phyloP scores from a whole-genome alignment of 1,139 yeast genomes.

The Yamadazyma membranifaciens region DNA sequence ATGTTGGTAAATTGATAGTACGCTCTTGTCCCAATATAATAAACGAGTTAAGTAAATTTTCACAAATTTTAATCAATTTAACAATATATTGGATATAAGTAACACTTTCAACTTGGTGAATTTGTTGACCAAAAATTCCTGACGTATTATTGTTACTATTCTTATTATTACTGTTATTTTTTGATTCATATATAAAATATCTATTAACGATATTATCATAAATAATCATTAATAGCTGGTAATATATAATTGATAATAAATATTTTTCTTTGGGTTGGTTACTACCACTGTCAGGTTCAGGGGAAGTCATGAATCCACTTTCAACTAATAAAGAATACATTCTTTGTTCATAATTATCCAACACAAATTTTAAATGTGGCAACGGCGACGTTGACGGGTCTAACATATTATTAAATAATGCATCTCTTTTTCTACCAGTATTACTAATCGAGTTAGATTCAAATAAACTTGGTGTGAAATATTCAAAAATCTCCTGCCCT shows the following conservation, averaged over 20 bases:
- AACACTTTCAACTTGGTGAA: constrained; percentile 13
- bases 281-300: constrained; percentile 11
- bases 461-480: constrained; percentile 17
- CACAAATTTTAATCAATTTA: constrained; percentile 42
- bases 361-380: constrained; percentile 15
- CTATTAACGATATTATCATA: constrained; percentile 40
- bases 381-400: constrained; percentile 15
- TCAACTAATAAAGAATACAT: constrained; percentile 20
- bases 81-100: constrained; percentile 33
- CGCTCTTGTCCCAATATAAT: constrained; percentile 33
- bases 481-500: constrained; percentile 46
- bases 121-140: neutral
- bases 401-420: constrained; percentile 16
- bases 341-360: constrained; percentile 23
- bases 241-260: constrained; percentile 38
- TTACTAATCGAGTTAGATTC: constrained; percentile 3
- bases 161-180: constrained; percentile 1
- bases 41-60: constrained; percentile 45
- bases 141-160: neutral
- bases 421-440: constrained; percentile 12
- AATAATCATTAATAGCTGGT: constrained; percentile 47
- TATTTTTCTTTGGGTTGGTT: constrained; percentile 29
- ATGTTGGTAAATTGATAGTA: constrained; percentile 48
- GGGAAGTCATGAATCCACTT: constrained; percentile 28
- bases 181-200: constrained; percentile 15